Evolutionary conservation across 176 grass and related monocot genomes (phyloP).

Genomic region (Typha latifolia): DNA sequence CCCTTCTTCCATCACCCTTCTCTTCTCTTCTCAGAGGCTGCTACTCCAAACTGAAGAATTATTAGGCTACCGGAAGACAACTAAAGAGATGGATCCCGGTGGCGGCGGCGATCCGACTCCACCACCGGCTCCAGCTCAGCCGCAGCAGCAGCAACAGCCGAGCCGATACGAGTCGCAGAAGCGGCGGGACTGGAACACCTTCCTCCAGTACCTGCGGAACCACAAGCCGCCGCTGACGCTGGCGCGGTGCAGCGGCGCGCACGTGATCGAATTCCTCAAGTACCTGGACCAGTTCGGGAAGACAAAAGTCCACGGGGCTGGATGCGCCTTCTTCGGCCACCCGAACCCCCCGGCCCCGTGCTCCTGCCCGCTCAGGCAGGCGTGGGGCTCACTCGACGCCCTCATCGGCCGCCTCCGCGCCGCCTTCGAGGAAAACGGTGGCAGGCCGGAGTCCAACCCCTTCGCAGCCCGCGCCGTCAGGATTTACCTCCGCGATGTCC

Average conservation of each 20-base stretch:
- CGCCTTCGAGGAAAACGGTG: conserved; percentile 93
- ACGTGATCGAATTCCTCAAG: conserved; percentile 91
- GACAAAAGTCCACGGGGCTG: conserved; percentile 77
- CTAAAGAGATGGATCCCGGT: background rate
- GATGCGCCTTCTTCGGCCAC: conserved; percentile 80
- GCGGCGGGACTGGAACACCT: conserved; percentile 95
- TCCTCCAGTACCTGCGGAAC: conserved; percentile 95
- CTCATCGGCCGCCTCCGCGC: conserved; percentile 94
- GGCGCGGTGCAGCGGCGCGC: conserved; percentile 87
- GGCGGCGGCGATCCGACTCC: background rate
- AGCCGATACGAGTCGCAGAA: conserved; percentile 98
- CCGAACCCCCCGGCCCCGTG: conserved; percentile 64
- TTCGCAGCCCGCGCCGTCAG: conserved; percentile 84
- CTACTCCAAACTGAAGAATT: background rate
- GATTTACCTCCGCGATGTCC: conserved; percentile 97
- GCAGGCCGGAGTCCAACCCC: conserved; percentile 77
- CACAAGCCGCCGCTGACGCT: conserved; percentile 94
- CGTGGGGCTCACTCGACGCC: conserved; percentile 94
- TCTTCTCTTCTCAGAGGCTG: conserved; percentile 7
- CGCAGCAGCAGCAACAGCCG: conserved; percentile 19
- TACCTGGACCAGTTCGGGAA: conserved; percentile 98
- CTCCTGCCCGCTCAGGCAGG: conserved; percentile 77
- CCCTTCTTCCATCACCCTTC: conserved; percentile 34
- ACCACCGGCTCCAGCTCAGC: conserved; percentile 13
- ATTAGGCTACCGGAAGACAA: background rate